These are phyloP conservation scores for Euphorbia peplus DNA, from an alignment of 345 rosid genomes.

Conservation along the genomic window DNA sequence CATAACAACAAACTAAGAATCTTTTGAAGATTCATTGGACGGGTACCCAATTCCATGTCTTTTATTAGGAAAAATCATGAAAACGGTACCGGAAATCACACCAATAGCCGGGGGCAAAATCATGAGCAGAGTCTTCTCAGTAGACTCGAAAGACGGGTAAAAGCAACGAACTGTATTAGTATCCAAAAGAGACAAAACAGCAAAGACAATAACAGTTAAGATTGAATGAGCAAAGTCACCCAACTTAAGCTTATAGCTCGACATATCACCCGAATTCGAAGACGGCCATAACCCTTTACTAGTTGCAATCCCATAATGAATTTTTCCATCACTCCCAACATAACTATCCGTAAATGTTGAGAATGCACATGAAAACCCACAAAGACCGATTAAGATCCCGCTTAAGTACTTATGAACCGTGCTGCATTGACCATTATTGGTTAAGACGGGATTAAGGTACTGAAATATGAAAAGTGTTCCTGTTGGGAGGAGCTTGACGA, in stretches of 20 bases:
- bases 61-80: constrained; percentile 59
- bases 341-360: constrained; percentile 77
- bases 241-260: constrained; percentile 47
- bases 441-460: constrained; percentile 70
- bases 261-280: constrained; percentile 35
- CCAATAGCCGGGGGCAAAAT: constrained; percentile 67
- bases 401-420: constrained; percentile 49
- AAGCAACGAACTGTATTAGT: constrained; percentile 57
- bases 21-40: constrained; percentile 12
- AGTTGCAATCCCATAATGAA: constrained; percentile 62
- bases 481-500: constrained; percentile 81
- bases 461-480: constrained; percentile 81
- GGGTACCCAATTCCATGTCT: constrained; percentile 90
- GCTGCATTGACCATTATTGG: constrained; percentile 67
- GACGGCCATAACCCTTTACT: constrained; percentile 58
- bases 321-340: constrained; percentile 39
- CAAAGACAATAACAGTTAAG: constrained; percentile 52
- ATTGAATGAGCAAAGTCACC: constrained; percentile 65
- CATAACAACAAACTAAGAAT: neutral
- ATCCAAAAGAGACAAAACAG: constrained; percentile 52
- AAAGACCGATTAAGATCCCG: constrained; percentile 47
- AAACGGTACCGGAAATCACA: constrained; percentile 40
- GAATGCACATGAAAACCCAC: constrained; percentile 65
- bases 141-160: constrained; percentile 51
- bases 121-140: constrained; percentile 52